phyloP scores from a whole-genome alignment of 2,329 filamentous ascomycete species.

The Orbilia blumenaviensis region DNA sequence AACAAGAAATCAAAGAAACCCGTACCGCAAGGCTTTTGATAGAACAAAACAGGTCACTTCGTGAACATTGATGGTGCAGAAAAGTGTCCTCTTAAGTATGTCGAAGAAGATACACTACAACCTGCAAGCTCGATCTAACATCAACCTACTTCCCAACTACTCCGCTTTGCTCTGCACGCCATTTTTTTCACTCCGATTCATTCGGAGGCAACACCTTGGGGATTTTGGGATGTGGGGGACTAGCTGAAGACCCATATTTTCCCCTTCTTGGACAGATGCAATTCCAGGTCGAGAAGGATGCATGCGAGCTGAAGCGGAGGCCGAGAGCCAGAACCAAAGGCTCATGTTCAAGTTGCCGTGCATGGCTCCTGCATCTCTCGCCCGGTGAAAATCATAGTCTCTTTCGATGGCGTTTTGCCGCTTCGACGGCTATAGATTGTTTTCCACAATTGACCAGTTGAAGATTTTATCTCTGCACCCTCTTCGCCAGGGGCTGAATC shows the following conservation, averaged over 20 bases:
- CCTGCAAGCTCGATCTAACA: conserved; percentile 17
- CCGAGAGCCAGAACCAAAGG: conserved; percentile 3
- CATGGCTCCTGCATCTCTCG: conserved; percentile 11
- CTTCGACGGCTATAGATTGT: background rate
- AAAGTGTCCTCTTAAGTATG: conserved; percentile 8
- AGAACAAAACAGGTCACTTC: background rate
- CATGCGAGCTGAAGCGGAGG: conserved; percentile 47
- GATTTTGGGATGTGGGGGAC: conserved; percentile 22
- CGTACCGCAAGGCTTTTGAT: background rate
- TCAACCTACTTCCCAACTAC: conserved; percentile 9
- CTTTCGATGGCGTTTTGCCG: conserved; percentile 30
- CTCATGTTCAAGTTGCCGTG: conserved; percentile 10
- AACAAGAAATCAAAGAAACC: background rate
- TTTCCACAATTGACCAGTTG: conserved; percentile 6
- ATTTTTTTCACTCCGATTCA: conserved; percentile 28
- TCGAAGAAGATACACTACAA: conserved; percentile 17
- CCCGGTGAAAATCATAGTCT: background rate
- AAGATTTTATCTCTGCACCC: background rate
- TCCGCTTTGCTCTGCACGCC: conserved; percentile 28
- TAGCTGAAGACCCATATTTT: conserved; percentile 49
- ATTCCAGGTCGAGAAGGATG: conserved; percentile 48
- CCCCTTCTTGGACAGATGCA: conserved; percentile 32
- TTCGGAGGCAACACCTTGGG: conserved; percentile 30
- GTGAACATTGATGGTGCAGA: background rate
- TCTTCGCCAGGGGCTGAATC: background rate